Evolutionary conservation across 2,329 filamentous ascomycete genomes (phyloP), one percentile per base, ranked within the genome.

Genomic region (Apiospora aurea): DNA sequence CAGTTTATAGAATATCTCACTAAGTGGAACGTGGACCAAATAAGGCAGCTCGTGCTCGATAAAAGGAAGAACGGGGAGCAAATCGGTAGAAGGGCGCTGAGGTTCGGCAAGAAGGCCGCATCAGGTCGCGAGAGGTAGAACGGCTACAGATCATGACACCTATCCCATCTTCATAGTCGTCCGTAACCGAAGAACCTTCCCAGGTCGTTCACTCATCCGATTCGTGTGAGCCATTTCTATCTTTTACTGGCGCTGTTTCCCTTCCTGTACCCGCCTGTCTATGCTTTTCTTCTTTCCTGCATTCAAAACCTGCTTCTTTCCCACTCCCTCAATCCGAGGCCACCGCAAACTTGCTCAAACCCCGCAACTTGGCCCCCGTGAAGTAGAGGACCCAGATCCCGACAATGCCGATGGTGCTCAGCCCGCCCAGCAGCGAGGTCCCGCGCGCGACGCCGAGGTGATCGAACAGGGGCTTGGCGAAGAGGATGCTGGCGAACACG

Each of bases 341-440:
- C 0, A 83, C 77, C 18, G 89, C 87, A 81, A 91, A 92, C 79
- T 85, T 87, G 80, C 88, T 90, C 78, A 88, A 82, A 8, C 85
- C 82, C 72, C 90, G 85, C 72, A 92, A 79, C 69, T 78, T 82
- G 34, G 84, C 87, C 2, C 90, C 89, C 72, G 82, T 89, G 74
- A 87, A 87, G 80, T 87, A 92, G 72, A 92, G 80, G 57, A 85
- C 79, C 82, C 86, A 91, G 64, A 93, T 88, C 18, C 89, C 89
- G n/a, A 87, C 74, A 73, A 90, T 86, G 38, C 87, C 86, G 69
- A 88, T 85, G 21, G 85, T 82, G 71, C 84, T 87, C 68, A 89
- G 76, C 1, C 87, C 88, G 3, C 85, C 90, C 7, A 93, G 83
- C 46, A 93, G 75, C 73, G 84, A 88, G 0, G 87, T 84, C 2